Percentiles rank a stretch among this genome's conserved stretches.
phyloP scores from a whole-genome alignment of 1,139 yeast species.

The Zygosaccharomyces pseudobailii region DNA sequence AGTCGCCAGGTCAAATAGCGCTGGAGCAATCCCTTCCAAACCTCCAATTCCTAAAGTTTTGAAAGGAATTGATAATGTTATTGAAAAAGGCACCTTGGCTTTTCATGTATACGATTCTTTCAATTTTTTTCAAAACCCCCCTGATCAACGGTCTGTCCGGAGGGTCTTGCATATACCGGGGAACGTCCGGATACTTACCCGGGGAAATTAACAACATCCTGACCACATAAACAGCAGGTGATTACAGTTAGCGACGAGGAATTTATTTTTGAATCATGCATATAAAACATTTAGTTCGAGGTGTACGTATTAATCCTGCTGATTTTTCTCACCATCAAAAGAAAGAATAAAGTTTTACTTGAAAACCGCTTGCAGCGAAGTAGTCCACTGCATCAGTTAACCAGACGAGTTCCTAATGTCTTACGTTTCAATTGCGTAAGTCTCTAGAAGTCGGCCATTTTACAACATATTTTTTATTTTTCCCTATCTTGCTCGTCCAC shows the following conservation, averaged over 20 bases:
- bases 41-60: background rate
- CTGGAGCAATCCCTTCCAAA: background rate
- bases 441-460: no score
- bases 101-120: background rate
- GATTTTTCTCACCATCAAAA: no score
- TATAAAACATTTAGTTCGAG: no score
- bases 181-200: background rate
- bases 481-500: no score
- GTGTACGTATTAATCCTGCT: no score
- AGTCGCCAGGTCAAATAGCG: background rate
- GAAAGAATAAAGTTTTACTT: no score
- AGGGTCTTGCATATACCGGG: background rate
- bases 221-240: background rate
- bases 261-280: no score
- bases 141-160: constrained; percentile 1
- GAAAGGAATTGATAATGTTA: background rate
- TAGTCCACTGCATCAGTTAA: no score
- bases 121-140: background rate
- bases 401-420: no score
- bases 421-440: no score
- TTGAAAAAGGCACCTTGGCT: background rate
- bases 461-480: no score
- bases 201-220: background rate
- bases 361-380: no score
- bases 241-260: background rate